These are phyloP conservation scores for Camelina sativa DNA, from an alignment of 345 rosid genomes.

Conservation along the genomic window DNA sequence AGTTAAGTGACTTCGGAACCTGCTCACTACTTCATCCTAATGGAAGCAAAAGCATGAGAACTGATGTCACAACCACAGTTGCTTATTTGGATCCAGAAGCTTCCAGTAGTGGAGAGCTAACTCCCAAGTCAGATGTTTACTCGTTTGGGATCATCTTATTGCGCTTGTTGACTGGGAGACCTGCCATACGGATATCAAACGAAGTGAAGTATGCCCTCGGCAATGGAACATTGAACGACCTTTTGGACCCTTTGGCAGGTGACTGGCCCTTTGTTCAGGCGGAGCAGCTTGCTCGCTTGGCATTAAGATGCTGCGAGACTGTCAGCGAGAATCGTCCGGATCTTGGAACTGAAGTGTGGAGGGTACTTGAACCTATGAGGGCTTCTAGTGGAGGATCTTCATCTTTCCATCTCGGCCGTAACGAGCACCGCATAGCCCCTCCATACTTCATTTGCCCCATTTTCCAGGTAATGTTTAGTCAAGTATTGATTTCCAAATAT, in stretches of 20 bases:
- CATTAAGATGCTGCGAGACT: slow-evolving; percentile 83
- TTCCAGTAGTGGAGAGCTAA: slow-evolving; percentile 71
- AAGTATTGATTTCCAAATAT: background rate
- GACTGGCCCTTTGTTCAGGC: slow-evolving; percentile 96
- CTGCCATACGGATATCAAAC: slow-evolving; percentile 65
- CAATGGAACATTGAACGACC: slow-evolving; percentile 55
- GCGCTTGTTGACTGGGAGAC: slow-evolving; percentile 74
- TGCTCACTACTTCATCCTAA: slow-evolving; percentile 51
- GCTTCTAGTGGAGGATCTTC: slow-evolving; percentile 79
- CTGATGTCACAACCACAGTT: slow-evolving; percentile 74
- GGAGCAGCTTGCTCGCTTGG: slow-evolving; percentile 77
- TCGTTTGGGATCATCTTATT: slow-evolving; percentile 81
- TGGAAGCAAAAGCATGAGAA: slow-evolving; percentile 53
- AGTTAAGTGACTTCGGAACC: slow-evolving; percentile 88
- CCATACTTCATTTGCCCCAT: slow-evolving; percentile 83
- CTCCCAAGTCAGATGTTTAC: slow-evolving; percentile 84
- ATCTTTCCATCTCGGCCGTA: slow-evolving; percentile 54
- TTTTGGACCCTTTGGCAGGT: slow-evolving; percentile 91
- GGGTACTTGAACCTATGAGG: slow-evolving; percentile 85
- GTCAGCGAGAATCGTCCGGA: slow-evolving; percentile 72
- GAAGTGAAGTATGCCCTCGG: slow-evolving; percentile 74
- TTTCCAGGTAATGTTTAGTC: no score
- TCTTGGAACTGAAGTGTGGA: slow-evolving; percentile 82
- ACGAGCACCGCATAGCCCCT: slow-evolving; percentile 65
- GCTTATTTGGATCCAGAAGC: slow-evolving; percentile 86